Percentiles rank a stretch among this genome's conserved stretches.
These are phyloP conservation scores for Ilyonectria mors-panacis DNA, from an alignment of 2,329 filamentous ascomycete species.

Conservation along the genomic window DNA sequence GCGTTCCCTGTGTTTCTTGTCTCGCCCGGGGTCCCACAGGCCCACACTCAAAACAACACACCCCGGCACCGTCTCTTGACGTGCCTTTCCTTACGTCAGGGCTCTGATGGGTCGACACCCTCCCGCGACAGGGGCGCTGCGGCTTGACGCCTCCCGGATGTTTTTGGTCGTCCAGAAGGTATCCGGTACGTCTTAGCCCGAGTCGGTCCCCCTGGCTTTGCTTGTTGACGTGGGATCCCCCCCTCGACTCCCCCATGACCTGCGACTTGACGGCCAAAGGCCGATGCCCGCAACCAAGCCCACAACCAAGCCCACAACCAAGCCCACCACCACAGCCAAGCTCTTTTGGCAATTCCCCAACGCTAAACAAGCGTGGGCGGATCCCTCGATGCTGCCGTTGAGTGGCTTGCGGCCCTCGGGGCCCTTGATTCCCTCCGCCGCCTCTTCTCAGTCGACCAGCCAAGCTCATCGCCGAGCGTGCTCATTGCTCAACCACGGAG, in stretches of 20 bases:
- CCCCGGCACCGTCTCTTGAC: conserved; percentile 42
- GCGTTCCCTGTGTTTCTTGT: conserved; percentile 49
- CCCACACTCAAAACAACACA: conserved; percentile 38
- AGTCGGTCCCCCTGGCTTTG: conserved; percentile 40
- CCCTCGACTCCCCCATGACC: conserved; percentile 38
- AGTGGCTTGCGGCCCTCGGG: conserved; percentile 48
- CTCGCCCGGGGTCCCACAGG: conserved; percentile 44
- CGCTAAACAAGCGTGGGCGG: conserved; percentile 47
- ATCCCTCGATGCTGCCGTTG: conserved; percentile 50
- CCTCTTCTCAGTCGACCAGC: conserved; percentile 40
- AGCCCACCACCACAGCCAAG: conserved; percentile 26
- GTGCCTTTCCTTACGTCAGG: conserved; percentile 49
- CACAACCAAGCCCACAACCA: conserved; percentile 22
- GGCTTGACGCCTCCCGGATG: conserved; percentile 47
- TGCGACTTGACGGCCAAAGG: conserved; percentile 38
- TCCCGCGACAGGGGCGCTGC: conserved; percentile 46
- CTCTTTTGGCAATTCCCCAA: conserved; percentile 47
- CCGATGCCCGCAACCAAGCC: conserved; percentile 38
- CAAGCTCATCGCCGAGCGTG: conserved; percentile 34
- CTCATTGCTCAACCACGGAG: conserved; percentile 35
- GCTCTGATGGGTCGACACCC: conserved; percentile 47
- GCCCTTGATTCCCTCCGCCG: conserved; percentile 45
- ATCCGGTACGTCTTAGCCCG: conserved; percentile 42
- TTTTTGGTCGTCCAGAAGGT: conserved; percentile 40
- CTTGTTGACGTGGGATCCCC: conserved; percentile 48